Base-by-base conservation (phyloP, 164 flowering plant species). In the Umbellularia californica region DNA sequence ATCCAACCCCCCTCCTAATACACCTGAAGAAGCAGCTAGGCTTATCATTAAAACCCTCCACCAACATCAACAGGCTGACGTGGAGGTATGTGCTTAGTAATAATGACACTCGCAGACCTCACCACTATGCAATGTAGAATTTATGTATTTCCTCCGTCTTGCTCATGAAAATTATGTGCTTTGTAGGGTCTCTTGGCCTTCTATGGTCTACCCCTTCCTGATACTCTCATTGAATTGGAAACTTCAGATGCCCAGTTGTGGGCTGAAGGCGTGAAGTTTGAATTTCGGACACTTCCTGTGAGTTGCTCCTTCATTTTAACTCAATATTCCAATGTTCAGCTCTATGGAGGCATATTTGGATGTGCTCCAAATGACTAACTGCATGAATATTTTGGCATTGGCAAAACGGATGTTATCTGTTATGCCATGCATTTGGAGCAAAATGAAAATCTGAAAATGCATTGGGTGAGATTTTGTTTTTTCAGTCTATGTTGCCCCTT, bases 1-100 rank as follows among this genome's bases (percentile, higher is more conserved):
- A 79, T 79, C 92, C 47, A 87, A 88, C 41, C 92, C 98, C 0
- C 93, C 94, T 35, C 97, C 97, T 60, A 83, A 66, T 80, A 85
- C 91, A 65, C 85, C 97, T 13, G 97, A 91, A 76, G 95, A 90
- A 74, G 92, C 95, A 55, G 62, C 97, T 23, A 86, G 89, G 83
- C 90, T 94, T 77, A 83, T 92, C 5, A 77, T 87, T 22, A 74
- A 64, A 77, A 88, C 97, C 65, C 76, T 94, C 70, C 89, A 88
- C 80, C 78, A 86, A 62, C 90, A 92, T 79, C 82, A 84, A 47
- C 88, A 85, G 70, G 89, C 86, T 35, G 98, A 92, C 84, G 93
- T 94, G 50, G 88, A 92, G 98, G 98, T 94, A 79, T 20, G 3
- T 33, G 65, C 14, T 51, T 15, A 55, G 60, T 14, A 55, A 20